Conservation (phyloP, 768 basidiomycete species). For the Russula brevipes region DNA sequence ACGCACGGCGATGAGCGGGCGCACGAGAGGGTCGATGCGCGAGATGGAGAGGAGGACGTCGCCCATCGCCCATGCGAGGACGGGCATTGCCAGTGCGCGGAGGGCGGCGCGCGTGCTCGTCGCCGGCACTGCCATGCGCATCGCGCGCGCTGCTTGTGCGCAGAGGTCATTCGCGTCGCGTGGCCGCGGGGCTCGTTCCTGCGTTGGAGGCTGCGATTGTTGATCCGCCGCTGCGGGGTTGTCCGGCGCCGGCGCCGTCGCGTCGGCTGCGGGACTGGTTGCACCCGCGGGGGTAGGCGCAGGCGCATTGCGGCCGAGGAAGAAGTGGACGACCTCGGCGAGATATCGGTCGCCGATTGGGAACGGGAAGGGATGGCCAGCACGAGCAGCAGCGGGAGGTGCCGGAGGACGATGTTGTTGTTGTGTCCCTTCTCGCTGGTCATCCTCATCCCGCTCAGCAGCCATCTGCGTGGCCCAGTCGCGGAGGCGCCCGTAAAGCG, state of each 20-base stretch:
- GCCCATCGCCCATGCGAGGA: slow-evolving; percentile 64
- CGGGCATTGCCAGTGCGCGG: slow-evolving; percentile 66
- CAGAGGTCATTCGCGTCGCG: slow-evolving; percentile 31
- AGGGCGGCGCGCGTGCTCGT: slow-evolving; percentile 45
- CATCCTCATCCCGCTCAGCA: slow-evolving; percentile 13
- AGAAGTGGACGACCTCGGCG: slow-evolving; percentile 1
- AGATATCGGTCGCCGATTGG: slow-evolving; percentile 25
- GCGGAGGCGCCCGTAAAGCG: slow-evolving; percentile 27
- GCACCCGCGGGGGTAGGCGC: too few species aligned
- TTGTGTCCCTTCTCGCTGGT: neutral
- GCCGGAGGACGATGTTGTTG: neutral
- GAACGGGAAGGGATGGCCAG: slow-evolving; percentile 26
- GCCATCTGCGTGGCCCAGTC: slow-evolving; percentile 25
- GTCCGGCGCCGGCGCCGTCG: neutral
- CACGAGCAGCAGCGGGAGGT: neutral
- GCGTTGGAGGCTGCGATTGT: neutral
- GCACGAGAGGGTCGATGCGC: slow-evolving; percentile 36
- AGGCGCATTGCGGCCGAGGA: neutral
- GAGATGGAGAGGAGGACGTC: slow-evolving; percentile 51
- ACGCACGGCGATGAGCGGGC: slow-evolving; percentile 31
- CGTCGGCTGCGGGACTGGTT: neutral
- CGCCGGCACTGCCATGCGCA: slow-evolving; percentile 54
- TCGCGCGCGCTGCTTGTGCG: slow-evolving; percentile 53
- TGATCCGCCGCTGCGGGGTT: neutral
- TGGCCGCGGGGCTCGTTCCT: neutral